Base-by-base conservation (phyloP, 78 protist genomes). In the Anaeramoeba flamelloides region DNA sequence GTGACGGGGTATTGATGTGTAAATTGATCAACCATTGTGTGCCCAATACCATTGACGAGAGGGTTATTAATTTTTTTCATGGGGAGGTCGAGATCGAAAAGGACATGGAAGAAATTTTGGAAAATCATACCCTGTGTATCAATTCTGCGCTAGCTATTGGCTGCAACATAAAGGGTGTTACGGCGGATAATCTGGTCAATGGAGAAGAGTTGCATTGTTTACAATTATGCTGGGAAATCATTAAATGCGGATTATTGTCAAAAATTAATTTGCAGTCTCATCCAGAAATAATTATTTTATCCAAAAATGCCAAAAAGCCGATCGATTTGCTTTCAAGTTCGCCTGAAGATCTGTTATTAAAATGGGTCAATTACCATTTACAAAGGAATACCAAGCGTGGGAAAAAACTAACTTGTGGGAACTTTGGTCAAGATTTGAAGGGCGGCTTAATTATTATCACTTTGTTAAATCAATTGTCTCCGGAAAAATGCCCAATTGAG, bases 1-100 rank as follows among this genome's bases (percentile, higher is more conserved):
- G 80, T 4, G 88, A 89, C 32, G 90, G 92, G 64, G 81, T 88
- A 8, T 75, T 89, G 38, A 82, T 89, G 34, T 65, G 90, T 79
- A 88, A 89, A 82, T 33, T 89, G 36, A 82, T 89, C 41, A 89
- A 89, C 80, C 36, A 65, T 4, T 83, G 87, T 12, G 3, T 75
- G 39, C 82, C 77, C 31, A 84, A 78, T 26, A 79, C 92, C 8
- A 88, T 89, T 69, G 91, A 89, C 75, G 89, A 87, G 78, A 81
- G 91, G 36, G 91, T 79, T 26, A 36, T 86, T 75, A 86, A 86
- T 17, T 53, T 26, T 75, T 8, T 74, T 1, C 75, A 65, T 22
- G 85, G 82, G 40, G 22, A 34, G 0, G 82, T 36, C 39, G 12
- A 75, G 22, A 76, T 79, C 31, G 88, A 86, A 53, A 81, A 82